These are phyloP conservation scores for Helicostylum pulchrum DNA, from an alignment of 192 early-diverging fungal genomes.

Conservation along the genomic window DNA sequence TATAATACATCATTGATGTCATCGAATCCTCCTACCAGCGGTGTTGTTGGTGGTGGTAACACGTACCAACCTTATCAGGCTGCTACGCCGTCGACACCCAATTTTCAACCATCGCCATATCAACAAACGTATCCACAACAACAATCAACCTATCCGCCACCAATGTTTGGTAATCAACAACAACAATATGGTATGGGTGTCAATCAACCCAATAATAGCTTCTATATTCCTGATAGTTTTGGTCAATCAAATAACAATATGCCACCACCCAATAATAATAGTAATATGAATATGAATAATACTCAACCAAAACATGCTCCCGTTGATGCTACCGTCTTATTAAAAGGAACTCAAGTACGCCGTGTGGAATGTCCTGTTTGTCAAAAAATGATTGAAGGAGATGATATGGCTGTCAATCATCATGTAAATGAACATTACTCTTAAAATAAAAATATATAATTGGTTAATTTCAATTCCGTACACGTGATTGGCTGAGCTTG, in stretches of 20 bases:
- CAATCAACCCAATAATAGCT: not conserved
- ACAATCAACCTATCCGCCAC: not conserved
- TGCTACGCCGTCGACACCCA: not conserved
- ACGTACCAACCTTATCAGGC: not conserved
- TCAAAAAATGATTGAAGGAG: constrained; percentile 24
- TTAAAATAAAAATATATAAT: not conserved
- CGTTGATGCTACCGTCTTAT: constrained; percentile 17
- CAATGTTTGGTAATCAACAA: not conserved
- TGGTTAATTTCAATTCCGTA: not conserved
- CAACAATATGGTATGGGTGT: not conserved
- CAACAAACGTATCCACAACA: not conserved
- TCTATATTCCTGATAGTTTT: constrained; percentile 14
- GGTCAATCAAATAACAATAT: not conserved
- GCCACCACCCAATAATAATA: too few relatives aligned
- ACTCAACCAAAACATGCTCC: constrained; percentile 15
- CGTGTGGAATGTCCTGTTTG: constrained; percentile 30
- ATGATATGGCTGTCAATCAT: constrained; percentile 31
- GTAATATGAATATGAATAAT: not conserved
- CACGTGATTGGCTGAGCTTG: too few relatives aligned
- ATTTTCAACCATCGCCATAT: not conserved
- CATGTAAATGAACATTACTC: constrained; percentile 33
- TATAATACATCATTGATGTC: not conserved
- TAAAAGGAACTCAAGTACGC: constrained; percentile 19
- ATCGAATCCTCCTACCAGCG: not conserved
- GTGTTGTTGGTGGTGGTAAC: not conserved